Base-by-base conservation (phyloP, 257 asterid species). In the Orobanche coerulescens region DNA sequence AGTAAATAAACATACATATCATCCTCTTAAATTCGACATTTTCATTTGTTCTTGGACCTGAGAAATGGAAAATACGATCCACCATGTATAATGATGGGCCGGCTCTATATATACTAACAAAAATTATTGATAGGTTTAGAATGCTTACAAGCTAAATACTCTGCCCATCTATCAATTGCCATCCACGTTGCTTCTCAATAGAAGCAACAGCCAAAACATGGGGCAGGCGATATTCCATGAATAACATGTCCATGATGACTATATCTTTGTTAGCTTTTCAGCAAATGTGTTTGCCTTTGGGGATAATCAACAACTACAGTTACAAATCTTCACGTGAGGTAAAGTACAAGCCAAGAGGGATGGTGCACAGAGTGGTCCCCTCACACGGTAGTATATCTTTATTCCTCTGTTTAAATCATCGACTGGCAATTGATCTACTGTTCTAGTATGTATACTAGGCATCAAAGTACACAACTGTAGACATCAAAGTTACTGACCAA, bases 131-230 rank as follows among this genome's bases (percentile, higher is more conserved):
- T 20, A 13, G 11, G 67, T 64, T 55, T 13, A 55, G 56, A 62
- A 78, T 71, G 96, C 75, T 80, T 88, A 68, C 84, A 88, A 75
- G 95, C 65, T 28, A 64, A 23, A 66, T 48, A 42, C 64, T 73
- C 68, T 39, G 55, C 65, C 20, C 33, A 51, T 31, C 13, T 77
- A 56, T 70, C 60, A 62, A 37, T 72, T 53, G 68, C 69, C 50
- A 5, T 42, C 50, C 58, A 65, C 71, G 78, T 72, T 40, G 64
- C 54, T 67, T 51, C 44, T 59, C 11, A 46, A 59, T 46, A 53
- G 13, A 74, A 73, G 85, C 81, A 79, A 75, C 36, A 40, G n/a
- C n/a, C n/a, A n/a, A n/a, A n/a, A n/a, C n/a, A n/a, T n/a, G 63
- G n/a, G 62, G 71, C 56, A 71, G 62, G 66, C 69, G n/a, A 68